Conservation (phyloP, 164 flowering plant genomes). For the Stephania japonica region DNA sequence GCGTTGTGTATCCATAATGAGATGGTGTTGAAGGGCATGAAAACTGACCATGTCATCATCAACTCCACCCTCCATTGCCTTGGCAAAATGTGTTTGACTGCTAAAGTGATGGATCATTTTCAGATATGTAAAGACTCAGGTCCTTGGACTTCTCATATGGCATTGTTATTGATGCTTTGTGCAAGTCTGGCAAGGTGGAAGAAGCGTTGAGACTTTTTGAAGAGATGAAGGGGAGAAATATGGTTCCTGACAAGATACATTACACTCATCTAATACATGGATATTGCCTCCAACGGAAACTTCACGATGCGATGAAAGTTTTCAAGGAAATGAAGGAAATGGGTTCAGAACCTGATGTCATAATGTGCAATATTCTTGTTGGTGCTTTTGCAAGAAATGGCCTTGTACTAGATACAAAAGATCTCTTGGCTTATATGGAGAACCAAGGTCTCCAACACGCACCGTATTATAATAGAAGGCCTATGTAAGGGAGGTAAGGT, state of each 20-base stretch:
- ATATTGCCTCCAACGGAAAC: conserved; percentile 41
- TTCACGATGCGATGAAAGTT: conserved; percentile 37
- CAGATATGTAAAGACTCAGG: conserved; percentile 30
- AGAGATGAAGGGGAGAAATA: conserved; percentile 47
- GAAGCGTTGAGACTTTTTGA: conserved; percentile 47
- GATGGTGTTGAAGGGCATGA: conserved; percentile 51
- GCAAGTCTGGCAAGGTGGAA: conserved; percentile 50
- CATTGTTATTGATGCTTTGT: conserved; percentile 50
- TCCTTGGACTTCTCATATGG: conserved; percentile 47
- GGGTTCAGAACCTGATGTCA: conserved; percentile 50
- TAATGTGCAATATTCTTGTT: conserved; percentile 55
- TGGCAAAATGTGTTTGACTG: conserved; percentile 29
- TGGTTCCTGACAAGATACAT: conserved; percentile 49
- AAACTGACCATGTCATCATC: conserved; percentile 47
- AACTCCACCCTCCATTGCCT: conserved; percentile 53
- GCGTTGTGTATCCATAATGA: conserved; percentile 39
- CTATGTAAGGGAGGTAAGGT: conserved; percentile 55
- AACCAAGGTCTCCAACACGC: conserved; percentile 40
- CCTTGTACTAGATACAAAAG: conserved; percentile 23
- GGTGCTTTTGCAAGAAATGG: conserved; percentile 56
- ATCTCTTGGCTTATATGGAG: conserved; percentile 43
- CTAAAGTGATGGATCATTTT: conserved; percentile 41
- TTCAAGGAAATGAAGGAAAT: conserved; percentile 41
- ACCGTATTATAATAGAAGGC: conserved; percentile 54
- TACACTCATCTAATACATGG: conserved; percentile 67